Base-by-base conservation (phyloP, 75 land plant genomes). In the Picea sitchensis region DNA sequence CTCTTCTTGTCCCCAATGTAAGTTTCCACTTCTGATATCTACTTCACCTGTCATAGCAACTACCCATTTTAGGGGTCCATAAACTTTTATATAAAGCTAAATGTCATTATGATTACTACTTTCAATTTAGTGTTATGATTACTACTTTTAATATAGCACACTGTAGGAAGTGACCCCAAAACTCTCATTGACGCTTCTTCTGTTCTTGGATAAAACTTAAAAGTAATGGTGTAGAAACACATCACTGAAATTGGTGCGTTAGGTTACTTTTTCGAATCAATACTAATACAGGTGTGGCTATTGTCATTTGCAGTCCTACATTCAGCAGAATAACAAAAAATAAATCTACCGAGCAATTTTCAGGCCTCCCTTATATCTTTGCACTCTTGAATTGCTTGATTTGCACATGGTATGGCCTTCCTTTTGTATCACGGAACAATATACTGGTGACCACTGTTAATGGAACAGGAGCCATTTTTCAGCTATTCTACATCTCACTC, bases 1-100 rank as follows among this genome's bases (percentile, higher is more conserved):
- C 75, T 95, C 34, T 95, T 95, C 74, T 57, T 90, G 13, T 95
- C 98, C 15, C 98, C 98, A 57, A 58, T 90, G 98, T 95, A 86
- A 93, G 98, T 78, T 68, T 26, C 32, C 65, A 38, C n/a, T 8
- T 68, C 4, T 67, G 41, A 32, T 3, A 12, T 32, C 36, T 65
- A 4, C 68, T 65, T 65, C 68, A 65, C 72, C 17, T 68, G 72
- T 68, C 1, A 68, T 13, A 68, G 44, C 7, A 68, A 34, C n/a
- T 32, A 18, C 31, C 47, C 38, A 44, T 36, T 68, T 20, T 68
- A 68, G 72, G 2, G 47, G 6, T 65, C 36, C 3, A 65, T 14
- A 32, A 32, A 32, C 14, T 32, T 36, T 14, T 14, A 68, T 68
- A 68, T 68, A 36, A 38, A 68, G 72, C 18, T 31, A 15, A 68